Conservation (phyloP, 208 protist genomes). For the Naegleria gruberi region DNA sequence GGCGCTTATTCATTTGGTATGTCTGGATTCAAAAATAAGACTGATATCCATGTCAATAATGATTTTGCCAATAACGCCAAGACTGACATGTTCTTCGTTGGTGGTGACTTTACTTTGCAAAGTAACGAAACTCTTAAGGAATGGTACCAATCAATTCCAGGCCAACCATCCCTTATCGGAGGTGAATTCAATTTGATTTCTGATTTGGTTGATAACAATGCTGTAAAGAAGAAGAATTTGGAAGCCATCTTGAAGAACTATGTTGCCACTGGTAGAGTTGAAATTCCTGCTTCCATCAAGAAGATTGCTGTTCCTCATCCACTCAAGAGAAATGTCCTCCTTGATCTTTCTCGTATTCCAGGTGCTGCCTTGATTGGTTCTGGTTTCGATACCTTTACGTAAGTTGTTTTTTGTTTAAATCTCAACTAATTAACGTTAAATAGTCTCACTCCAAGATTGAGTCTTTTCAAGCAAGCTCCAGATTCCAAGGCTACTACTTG, state of each 20-base stretch:
- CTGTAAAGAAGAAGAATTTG: not conserved
- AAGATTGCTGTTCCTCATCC: not conserved
- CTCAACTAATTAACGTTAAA: too few species aligned
- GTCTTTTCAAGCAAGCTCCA: not conserved
- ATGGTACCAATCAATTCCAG: not conserved
- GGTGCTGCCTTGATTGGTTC: not conserved
- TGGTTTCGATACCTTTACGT: not conserved
- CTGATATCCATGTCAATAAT: not conserved
- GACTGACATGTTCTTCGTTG: not conserved
- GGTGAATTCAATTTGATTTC: not conserved
- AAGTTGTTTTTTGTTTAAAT: too few species aligned
- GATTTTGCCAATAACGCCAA: not conserved
- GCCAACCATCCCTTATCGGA: not conserved
- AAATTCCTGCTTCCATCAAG: not conserved
- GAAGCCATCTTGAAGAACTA: not conserved
- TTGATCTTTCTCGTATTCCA: not conserved
- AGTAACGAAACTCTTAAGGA: not conserved
- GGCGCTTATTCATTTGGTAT: not conserved
- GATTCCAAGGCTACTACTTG: not conserved
- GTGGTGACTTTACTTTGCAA: not conserved
- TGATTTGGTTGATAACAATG: not conserved
- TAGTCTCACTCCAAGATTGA: not conserved
- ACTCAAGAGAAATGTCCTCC: too few species aligned
- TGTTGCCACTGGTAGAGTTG: not conserved
- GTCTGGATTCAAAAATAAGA: not conserved